Base-by-base conservation (phyloP, 2,329 filamentous ascomycete species). In the Stagonosporopsis vannaccii region DNA sequence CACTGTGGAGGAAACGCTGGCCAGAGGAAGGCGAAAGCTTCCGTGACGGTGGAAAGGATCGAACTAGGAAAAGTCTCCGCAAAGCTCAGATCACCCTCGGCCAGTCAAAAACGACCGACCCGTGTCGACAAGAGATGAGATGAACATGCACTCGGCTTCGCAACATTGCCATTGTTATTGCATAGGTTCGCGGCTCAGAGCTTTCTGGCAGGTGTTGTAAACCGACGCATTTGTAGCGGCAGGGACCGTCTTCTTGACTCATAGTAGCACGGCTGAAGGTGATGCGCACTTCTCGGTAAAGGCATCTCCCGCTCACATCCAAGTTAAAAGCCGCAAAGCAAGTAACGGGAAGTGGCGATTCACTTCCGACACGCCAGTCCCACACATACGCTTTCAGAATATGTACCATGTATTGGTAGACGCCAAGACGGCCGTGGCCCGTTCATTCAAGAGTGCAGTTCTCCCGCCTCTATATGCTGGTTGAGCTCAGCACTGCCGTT, bases 371-470 rank as follows among this genome's bases (percentile, higher is more conserved):
- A 36, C 25, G 43, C 37, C 44, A 46, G 42, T 26, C 28, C 50
- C 47, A 46, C 42, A 20, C 19, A 25, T 20, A 32, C 15, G 25
- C 39, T 43, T 35, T 26, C 12, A 35, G 15, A 30, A 35, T 13
- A 28, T 41, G 45, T 41, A 44, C 43, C 33, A 28, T 41, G 45
- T 41, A 44, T 48, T 39, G 45, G 52, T 33, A 12, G 35, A 43
- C 33, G 40, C 39, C 45, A 50, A 23, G 8, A 40, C n/a, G 28
- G 23, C 41, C 33, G 17, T 39, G 49, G 36, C 26, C 33, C 35
- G 46, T 26, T 22, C 49, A 48, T 51, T 57, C 53, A 57, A 51
- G 35, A 56, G 33, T 33, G 32, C 36, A 48, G 32, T 25, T 45
- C 17, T 57, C 39, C 48, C 54, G 37, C 39, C n/a, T 37, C 30